Evolutionary conservation across 495 filamentous ascomycete genomes (phyloP), one percentile per base, ranked within the genome.

Genomic region (Poronia punctata): DNA sequence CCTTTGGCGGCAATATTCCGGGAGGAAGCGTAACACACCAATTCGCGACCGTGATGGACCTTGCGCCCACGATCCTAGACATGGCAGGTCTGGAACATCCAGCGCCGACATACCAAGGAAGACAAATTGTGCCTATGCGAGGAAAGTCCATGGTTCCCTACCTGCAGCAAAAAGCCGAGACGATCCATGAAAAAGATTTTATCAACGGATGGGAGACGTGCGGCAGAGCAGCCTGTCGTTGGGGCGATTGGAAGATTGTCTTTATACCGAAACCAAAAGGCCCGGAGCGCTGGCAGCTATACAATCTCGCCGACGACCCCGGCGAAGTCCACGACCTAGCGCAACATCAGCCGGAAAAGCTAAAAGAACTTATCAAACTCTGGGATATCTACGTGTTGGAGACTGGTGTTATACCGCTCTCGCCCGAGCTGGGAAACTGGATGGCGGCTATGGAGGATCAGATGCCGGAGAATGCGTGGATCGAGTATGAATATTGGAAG

Each of bases 401-500:
- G 56, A 78, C 74, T 0, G 78, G 77, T 3, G 74, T 79, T 8
- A 47, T 59, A 15, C 55, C 55, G 26, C 52, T 59, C 3, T 59
- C 55, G n/a, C 55, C 55, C 1, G 55, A 52, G 16, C 30, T 57
- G 19, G 67, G 67, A 3, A 52, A 63, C 24, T 71, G 60, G 61
- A 57, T 80, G 15, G 73, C 72, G 35, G 75, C 75, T 2, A 79
- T 70, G 40, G 78, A 82, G 61, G 74, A 71, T 30, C 78, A 82
- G 66, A 82, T 82, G 78, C 68, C 68, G 1, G 78, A 82, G 53
- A 75, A 79, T 59, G 74, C 68, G 4, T 82, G 78, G 78, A 82
- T 82, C 65, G 76, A 80, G 65, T 82, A 75, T 57, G 75, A 80
- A 59, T 82, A 82, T 33, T 82, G 77, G 76, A 77, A 79, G 43